Evolutionary conservation across 129 eudicot species (phyloP), one percentile per base, ranked within the genome.

Genomic region (Smallanthus sonchifolius): DNA sequence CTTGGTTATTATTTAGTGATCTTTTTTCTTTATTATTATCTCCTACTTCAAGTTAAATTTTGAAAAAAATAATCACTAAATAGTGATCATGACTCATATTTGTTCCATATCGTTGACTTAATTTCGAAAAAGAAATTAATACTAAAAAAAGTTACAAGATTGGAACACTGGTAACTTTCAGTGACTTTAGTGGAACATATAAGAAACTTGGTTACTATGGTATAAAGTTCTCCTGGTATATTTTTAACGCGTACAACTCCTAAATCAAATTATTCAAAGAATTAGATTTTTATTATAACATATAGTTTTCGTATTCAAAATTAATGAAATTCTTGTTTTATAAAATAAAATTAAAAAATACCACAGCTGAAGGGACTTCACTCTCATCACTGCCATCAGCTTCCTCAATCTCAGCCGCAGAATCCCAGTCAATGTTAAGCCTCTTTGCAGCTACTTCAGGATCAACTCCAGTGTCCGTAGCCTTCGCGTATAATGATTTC

Each of bases 341-440:
- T 32, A 11, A 60, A 32, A 60, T 4, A 32, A 5, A 30, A 30
- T 14, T 60, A 32, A 10, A 65, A 37, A 65, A 63, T 79, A 93
- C 98, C 98, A 90, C 60, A 60, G 79, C 73, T 47, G 91, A 66
- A 70, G 97, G 93, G 84, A 94, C 93, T 8, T 90, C 98, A 48
- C 16, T 62, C 3, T 94, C 89, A 72, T 88, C 92, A 74, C 57
- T 67, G 17, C 45, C 64, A 40, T 47, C 88, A 3, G 64, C 76
- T 20, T 88, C 98, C 39, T 86, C 92, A 49, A 94, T 90, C 80
- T 90, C 98, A 61, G 96, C 96, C 32, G 98, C 97, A 36, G 87
- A 68, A 86, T 94, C 97, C 98, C 98, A 88, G 69, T 94, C 96
- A 28, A 86, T 75, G 65, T 90, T 90, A 49, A 93, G 98, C 80